Evolutionary conservation across 2,329 filamentous ascomycete species (phyloP), one percentile per base, ranked within the genome.

Genomic region (Penicillium crustosum): DNA sequence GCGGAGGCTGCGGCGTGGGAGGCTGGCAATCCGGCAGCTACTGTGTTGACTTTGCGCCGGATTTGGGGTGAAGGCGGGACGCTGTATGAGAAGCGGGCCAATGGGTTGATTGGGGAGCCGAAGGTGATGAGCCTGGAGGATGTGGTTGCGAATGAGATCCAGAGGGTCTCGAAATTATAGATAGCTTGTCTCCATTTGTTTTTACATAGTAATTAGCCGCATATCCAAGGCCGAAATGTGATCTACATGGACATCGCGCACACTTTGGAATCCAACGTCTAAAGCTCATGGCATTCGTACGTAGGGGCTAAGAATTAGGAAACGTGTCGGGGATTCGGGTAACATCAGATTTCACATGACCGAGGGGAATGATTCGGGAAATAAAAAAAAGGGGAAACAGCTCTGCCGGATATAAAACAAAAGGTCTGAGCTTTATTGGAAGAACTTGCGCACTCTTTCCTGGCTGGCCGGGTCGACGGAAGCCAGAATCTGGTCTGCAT

Each of bases 391-490:
- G 9, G 35, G 33, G 47, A 48, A 49, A 44, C 39, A 47, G 44
- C 53, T 43, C 39, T 56, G 49, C 45, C 59, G 52, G 65, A 66
- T 67, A 65, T 63, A 57, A 44, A 62, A 66, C 60, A 64, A 47
- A 53, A 59, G 21, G 43, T 48, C 42, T 35, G 49, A 60, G 53
- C 52, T 66, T 61, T 83, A 91, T 70, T 83, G 82, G 78, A 96
- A 96, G 79, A 89, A 91, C 63, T 85, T 85, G 74, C 89, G 87
- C 59, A 95, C 90, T 12, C 84, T 88, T 70, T 87, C 85, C 76
- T 97, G 93, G 60, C 90, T 88, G 66, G 96, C 90, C 2, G 88
- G 87, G 13, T 87, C 84, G 70, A 97, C 86, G 56, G 87, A 86
- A 59, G 86, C 84, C 55, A 96, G 81, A 50, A 96, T 80, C 64